Percentiles rank a stretch among this genome's conserved stretches.
These are phyloP conservation scores for Kandelia obovata DNA, from an alignment of 345 rosid genomes.

Conservation along the genomic window DNA sequence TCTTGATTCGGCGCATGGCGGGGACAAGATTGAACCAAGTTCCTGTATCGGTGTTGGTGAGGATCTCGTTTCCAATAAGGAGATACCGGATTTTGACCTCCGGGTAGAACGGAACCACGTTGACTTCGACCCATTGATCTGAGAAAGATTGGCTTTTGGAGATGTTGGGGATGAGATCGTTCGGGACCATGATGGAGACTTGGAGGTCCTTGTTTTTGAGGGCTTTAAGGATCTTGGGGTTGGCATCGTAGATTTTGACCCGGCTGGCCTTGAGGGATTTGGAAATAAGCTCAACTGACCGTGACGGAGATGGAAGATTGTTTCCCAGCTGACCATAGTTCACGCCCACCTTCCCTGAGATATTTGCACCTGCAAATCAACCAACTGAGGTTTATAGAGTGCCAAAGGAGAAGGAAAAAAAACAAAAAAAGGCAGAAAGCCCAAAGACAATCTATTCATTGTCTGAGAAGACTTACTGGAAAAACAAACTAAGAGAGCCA, in stretches of 20 bases:
- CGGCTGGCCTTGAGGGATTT: constrained; percentile 49
- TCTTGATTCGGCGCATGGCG: constrained; percentile 68
- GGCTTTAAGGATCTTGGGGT: constrained; percentile 57
- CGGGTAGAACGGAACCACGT: constrained; percentile 53
- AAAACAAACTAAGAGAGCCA: constrained; percentile 9
- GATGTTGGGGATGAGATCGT: constrained; percentile 49
- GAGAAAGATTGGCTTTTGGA: constrained; percentile 41
- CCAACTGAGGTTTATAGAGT: neutral
- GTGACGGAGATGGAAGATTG: constrained; percentile 55
- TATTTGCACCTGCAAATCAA: constrained; percentile 35
- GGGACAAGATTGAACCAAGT: constrained; percentile 66
- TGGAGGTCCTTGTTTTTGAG: constrained; percentile 48
- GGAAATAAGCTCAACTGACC: constrained; percentile 42
- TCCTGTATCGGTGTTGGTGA: constrained; percentile 35
- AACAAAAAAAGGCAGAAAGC: neutral
- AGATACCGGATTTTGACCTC: constrained; percentile 74
- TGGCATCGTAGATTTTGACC: constrained; percentile 72
- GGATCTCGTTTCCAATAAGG: constrained; percentile 84
- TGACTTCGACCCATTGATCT: constrained; percentile 58
- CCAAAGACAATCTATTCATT: neutral
- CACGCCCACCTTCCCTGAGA: constrained; percentile 55
- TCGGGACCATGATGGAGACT: constrained; percentile 68
- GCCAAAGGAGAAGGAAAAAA: no score
- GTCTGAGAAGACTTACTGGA: neutral
- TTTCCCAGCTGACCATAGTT: constrained; percentile 81